Evolutionary conservation across 441 rosid species (phyloP), one percentile per base, ranked within the genome.

Genomic region (Populus hybrid): DNA sequence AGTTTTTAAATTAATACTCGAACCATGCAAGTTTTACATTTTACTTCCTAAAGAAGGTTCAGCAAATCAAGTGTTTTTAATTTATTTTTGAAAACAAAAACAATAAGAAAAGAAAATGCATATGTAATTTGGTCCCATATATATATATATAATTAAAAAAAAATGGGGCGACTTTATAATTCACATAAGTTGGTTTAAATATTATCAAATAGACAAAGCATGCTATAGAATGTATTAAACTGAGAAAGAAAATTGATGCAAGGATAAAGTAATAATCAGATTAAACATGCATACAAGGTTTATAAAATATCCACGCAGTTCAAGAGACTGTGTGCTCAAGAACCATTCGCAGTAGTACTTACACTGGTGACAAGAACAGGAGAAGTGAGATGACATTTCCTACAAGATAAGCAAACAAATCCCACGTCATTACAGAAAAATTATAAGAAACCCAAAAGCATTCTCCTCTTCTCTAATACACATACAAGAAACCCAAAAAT

Each of bases 331-430:
- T 30, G 32, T 30, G 32, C 32, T 30, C 32, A 30, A 30, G 32
- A 30, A 30, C 32, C 32, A 30, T 30, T 3, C 32, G 32, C 32
- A 30, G 32, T 38, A 42, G 35, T 67, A 38, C 72, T 89, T 89
- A 92, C 98, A 82, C 85, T 5, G 97, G 98, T n/a, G 97, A 94
- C 72, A 92, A 73, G 87, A 94, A 94, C 87, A 93, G 70, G 83
- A 87, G 82, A 78, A 93, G 82, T 1, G 98, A 83, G 83, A 92
- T 91, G 78, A 77, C 59, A 76, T 94, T 94, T 69, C 98, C 98
- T 94, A 91, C 72, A 84, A 76, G 74, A 75, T 59, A 75, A 19
- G 1, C 14, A 71, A 68, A 46, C 32, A 30, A 30, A 30, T 30
- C 69, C 40, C 14, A 35, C 21, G n/a, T 79, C 38, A 82, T 7